These are phyloP conservation scores for Podospora pseudoanserina DNA, from an alignment of 495 filamentous ascomycete species.

Conservation along the genomic window DNA sequence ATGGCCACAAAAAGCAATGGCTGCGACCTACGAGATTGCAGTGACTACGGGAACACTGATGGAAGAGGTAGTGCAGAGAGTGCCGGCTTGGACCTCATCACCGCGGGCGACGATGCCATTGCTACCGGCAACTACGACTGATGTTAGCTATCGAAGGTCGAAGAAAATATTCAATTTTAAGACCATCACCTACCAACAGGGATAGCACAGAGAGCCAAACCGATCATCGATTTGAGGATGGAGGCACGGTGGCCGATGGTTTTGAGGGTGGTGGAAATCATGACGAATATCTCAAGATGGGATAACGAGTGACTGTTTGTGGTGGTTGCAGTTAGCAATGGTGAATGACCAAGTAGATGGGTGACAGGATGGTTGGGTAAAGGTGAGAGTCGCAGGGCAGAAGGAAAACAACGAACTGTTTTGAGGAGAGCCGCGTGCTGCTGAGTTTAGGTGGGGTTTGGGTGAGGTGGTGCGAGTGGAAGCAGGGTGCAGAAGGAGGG, in stretches of 20 bases:
- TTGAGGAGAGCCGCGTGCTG: not conserved
- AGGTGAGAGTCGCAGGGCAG: not conserved
- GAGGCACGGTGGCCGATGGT: not conserved
- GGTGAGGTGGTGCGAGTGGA: not conserved
- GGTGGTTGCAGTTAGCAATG: not conserved
- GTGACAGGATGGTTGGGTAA: not conserved
- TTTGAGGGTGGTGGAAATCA: not conserved
- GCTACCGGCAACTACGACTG: not conserved
- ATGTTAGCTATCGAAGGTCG: not conserved
- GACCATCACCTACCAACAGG: not conserved
- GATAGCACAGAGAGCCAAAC: not conserved
- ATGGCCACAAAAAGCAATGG: not conserved
- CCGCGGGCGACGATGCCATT: not conserved
- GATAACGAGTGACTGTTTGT: constrained; percentile 1
- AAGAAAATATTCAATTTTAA: not conserved
- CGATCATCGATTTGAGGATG: not conserved
- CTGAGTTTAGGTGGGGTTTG: not conserved
- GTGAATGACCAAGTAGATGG: not conserved
- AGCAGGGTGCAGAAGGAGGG: not conserved
- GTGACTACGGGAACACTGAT: not conserved
- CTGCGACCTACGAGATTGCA: not conserved
- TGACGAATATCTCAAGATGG: constrained; percentile 5
- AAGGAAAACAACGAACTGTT: not conserved
- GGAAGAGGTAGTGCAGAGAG: not conserved
- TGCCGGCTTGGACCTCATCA: not conserved